These are phyloP conservation scores for Nelumbo lutea DNA, from an alignment of 164 flowering plant species.

Conservation along the genomic window DNA sequence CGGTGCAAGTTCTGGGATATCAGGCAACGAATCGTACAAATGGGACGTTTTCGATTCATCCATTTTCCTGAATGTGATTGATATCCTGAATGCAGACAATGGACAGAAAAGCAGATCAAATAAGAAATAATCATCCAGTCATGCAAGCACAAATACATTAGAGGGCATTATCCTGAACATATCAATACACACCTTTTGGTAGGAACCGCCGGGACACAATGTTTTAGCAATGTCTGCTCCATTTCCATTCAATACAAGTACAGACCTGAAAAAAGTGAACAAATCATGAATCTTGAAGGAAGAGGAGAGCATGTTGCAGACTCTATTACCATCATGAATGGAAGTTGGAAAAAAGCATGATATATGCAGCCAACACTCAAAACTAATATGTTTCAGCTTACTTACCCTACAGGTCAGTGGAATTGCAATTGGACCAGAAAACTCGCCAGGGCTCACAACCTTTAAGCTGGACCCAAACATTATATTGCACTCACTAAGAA, in stretches of 20 bases:
- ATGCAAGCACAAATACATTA: background rate
- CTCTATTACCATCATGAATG: too few relatives aligned
- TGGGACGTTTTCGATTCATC: slow-evolving; percentile 74
- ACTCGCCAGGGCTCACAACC: slow-evolving; percentile 64
- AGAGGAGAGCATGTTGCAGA: background rate
- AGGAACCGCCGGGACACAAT: slow-evolving; percentile 94
- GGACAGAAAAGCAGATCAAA: background rate
- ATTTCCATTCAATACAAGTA: slow-evolving; percentile 83
- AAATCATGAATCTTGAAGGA: background rate
- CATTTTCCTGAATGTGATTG: slow-evolving; percentile 93
- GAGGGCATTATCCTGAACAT: background rate
- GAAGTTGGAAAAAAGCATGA: too few relatives aligned
- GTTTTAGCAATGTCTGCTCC: slow-evolving; percentile 94
- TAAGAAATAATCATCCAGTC: background rate
- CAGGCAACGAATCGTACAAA: too few relatives aligned
- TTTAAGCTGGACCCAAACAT: slow-evolving; percentile 71
- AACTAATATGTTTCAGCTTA: background rate
- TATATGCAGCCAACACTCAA: too few relatives aligned
- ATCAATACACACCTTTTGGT: slow-evolving; percentile 60
- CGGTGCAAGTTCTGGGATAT: too few relatives aligned
- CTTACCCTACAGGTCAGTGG: slow-evolving; percentile 92
- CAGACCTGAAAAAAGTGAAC: slow-evolving; percentile 52
- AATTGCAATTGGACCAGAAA: slow-evolving; percentile 56
- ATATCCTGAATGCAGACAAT: slow-evolving; percentile 48
- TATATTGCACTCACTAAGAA: slow-evolving; percentile 84